Evolutionary conservation across 164 flowering plant genomes (phyloP).

Genomic region (Magnolia changhungtana): DNA sequence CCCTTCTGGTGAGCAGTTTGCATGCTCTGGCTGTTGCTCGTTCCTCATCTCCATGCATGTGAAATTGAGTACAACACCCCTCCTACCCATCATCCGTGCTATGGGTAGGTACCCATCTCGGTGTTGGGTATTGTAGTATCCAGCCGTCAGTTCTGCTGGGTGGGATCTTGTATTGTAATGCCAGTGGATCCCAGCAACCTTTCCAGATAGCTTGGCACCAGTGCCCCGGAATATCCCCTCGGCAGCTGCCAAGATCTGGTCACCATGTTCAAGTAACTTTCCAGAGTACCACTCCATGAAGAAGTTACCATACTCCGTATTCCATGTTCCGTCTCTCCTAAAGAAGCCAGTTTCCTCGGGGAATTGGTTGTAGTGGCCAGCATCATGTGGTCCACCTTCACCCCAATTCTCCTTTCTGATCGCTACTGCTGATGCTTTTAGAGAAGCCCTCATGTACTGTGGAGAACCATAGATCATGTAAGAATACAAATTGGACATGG

Average conservation of each 20-base stretch:
- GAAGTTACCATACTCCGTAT: conserved; percentile 69
- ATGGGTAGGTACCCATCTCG: conserved; percentile 75
- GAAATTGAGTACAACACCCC: conserved; percentile 69
- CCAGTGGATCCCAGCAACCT: conserved; percentile 95
- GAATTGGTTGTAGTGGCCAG: conserved; percentile 79
- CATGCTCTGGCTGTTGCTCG: conserved; percentile 61
- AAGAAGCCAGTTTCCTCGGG: conserved; percentile 94
- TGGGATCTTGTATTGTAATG: conserved; percentile 83
- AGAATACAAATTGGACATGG: not conserved
- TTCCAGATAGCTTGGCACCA: conserved; percentile 76
- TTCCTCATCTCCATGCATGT: conserved; percentile 98
- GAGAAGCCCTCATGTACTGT: conserved; percentile 91
- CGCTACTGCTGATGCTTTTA: conserved; percentile 70
- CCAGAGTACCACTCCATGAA: conserved; percentile 81
- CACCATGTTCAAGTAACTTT: conserved; percentile 71
- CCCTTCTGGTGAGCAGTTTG: conserved; percentile 84
- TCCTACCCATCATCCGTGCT: conserved; percentile 57
- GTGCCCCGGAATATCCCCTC: conserved; percentile 65
- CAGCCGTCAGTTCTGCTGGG: conserved; percentile 91
- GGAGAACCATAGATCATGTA: not conserved
- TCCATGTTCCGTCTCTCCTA: conserved; percentile 81
- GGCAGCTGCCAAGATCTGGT: conserved; percentile 58
- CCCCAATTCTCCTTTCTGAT: conserved; percentile 69
- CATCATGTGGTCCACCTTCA: conserved; percentile 68
- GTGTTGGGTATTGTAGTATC: conserved; percentile 79